A percentile compares a stretch with the other conserved stretches of the same genome.
These are phyloP conservation scores for Xylaria nigripes DNA, from an alignment of 495 filamentous ascomycete species.

Conservation along the genomic window DNA sequence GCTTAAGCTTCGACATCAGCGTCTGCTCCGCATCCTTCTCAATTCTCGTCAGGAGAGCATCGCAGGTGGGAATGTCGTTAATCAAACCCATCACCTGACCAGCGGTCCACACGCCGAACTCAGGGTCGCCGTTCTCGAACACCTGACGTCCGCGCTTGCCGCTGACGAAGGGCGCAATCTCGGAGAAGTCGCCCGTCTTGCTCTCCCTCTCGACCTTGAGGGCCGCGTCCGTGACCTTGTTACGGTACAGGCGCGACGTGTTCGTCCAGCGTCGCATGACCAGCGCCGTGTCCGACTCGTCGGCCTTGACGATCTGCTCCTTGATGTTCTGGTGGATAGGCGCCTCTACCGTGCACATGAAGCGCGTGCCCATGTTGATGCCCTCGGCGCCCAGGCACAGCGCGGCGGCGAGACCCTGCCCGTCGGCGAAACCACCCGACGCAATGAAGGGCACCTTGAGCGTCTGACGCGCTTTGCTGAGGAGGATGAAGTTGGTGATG, in stretches of 20 bases:
- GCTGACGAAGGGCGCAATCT: constrained; percentile 83
- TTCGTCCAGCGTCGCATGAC: constrained; percentile 90
- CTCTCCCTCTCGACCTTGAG: constrained; percentile 79
- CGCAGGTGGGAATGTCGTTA: constrained; percentile 56
- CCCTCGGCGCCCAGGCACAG: constrained; percentile 84
- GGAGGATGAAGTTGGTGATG: constrained; percentile 95
- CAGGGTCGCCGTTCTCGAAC: constrained; percentile 83
- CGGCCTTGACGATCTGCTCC: constrained; percentile 76
- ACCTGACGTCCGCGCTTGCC: constrained; percentile 88
- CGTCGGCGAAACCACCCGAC: constrained; percentile 90
- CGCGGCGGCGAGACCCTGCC: constrained; percentile 89
- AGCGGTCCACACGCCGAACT: constrained; percentile 72
- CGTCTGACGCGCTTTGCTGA: constrained; percentile 76
- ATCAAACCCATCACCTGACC: constrained; percentile 61
- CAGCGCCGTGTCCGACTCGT: constrained; percentile 85
- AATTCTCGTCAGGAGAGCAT: constrained; percentile 46
- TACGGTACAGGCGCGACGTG: constrained; percentile 78
- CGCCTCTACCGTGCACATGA: constrained; percentile 87
- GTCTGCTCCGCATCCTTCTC: constrained; percentile 54
- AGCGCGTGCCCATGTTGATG: constrained; percentile 93
- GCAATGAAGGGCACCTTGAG: constrained; percentile 89
- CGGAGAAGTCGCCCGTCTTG: constrained; percentile 78
- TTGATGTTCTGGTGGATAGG: constrained; percentile 94
- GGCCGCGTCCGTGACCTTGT: constrained; percentile 76
- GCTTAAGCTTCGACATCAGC: constrained; percentile 33